A percentile compares a stretch with the other conserved stretches of the same genome.
Evolutionary conservation across 23 red algal species (phyloP).

Genomic region (Porphyridium purpureum): DNA sequence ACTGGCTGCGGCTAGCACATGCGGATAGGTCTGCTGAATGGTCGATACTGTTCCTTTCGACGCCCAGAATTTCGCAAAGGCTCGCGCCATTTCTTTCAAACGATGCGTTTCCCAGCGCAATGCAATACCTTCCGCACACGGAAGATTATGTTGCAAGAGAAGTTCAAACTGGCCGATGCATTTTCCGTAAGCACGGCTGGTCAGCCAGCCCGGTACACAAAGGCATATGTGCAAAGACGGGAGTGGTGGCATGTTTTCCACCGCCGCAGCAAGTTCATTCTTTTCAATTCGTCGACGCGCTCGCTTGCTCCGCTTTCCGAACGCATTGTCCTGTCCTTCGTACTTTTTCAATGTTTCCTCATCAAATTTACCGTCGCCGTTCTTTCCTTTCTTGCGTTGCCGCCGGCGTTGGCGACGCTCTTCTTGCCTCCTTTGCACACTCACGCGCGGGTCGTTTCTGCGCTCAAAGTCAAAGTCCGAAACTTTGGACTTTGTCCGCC

Average conservation of each 20-base stretch:
- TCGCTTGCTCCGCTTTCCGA: not conserved
- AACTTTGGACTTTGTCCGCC: constrained; percentile 38
- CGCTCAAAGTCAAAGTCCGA: constrained; percentile 86
- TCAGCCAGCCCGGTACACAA: constrained; percentile 78
- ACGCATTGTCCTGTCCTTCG: not conserved
- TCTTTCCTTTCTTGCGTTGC: constrained; percentile 20
- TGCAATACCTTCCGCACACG: constrained; percentile 64
- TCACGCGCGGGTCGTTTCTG: constrained; percentile 26
- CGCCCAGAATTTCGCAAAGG: constrained; percentile 98
- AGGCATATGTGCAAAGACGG: constrained; percentile 67
- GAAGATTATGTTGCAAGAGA: constrained; percentile 35
- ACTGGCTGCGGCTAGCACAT: constrained; percentile 64
- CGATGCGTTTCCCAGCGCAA: constrained; percentile 88
- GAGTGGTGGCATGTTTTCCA: not conserved
- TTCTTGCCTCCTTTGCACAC: constrained; percentile 5
- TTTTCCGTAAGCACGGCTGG: constrained; percentile 45
- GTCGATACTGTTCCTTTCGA: constrained; percentile 86
- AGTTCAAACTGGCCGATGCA: constrained; percentile 73
- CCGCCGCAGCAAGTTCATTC: too few relatives aligned
- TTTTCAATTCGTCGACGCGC: too few relatives aligned
- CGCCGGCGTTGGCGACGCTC: not conserved
- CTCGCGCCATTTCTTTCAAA: constrained; percentile 73
- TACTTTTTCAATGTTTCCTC: not conserved
- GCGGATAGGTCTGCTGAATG: constrained; percentile 79
- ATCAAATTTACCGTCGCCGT: constrained; percentile 18